Evolutionary conservation across 805 yeast genomes (phyloP).

Genomic region (Candida adriatica): DNA sequence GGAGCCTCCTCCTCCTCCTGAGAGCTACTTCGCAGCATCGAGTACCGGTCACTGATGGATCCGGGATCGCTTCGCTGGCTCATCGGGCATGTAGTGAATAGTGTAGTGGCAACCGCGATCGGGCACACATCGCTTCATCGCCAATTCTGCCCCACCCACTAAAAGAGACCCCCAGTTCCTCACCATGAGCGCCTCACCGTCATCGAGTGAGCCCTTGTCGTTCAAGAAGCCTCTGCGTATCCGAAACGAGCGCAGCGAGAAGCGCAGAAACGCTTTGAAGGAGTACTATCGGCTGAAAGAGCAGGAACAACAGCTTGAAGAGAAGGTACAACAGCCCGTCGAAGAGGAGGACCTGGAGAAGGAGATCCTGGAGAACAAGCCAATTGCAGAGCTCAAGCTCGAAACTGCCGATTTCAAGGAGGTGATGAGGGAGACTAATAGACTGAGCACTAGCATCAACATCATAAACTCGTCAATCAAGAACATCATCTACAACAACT

Average conservation of each 20-base stretch:
- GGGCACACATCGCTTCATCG: too few relatives aligned
- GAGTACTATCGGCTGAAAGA: constrained; percentile 36
- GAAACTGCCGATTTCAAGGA: constrained; percentile 24
- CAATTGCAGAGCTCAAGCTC: constrained; percentile 23
- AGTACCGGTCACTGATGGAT: constrained; percentile 15
- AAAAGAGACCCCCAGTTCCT: too few relatives aligned
- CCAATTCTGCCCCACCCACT: too few relatives aligned
- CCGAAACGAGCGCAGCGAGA: constrained; percentile 18
- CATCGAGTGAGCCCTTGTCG: constrained; percentile 11
- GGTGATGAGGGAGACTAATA: constrained; percentile 31
- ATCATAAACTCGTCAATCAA: constrained; percentile 56
- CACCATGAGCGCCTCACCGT: too few relatives aligned
- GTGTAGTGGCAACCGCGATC: too few relatives aligned
- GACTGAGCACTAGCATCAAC: constrained; percentile 38
- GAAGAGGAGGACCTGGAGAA: constrained; percentile 25
- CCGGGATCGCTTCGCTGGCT: constrained; percentile 1
- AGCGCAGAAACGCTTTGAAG: constrained; percentile 34
- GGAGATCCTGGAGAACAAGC: constrained; percentile 18
- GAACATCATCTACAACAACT: constrained; percentile 67
- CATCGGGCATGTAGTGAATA: background rate
- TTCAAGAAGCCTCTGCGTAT: constrained; percentile 21
- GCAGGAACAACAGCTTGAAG: constrained; percentile 15
- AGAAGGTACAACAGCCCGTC: constrained; percentile 1
- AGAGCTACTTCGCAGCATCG: constrained; percentile 14
- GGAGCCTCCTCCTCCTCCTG: background rate